phyloP scores from a whole-genome alignment of 2,329 filamentous ascomycete genomes.

The Fusarium verrucosum region DNA sequence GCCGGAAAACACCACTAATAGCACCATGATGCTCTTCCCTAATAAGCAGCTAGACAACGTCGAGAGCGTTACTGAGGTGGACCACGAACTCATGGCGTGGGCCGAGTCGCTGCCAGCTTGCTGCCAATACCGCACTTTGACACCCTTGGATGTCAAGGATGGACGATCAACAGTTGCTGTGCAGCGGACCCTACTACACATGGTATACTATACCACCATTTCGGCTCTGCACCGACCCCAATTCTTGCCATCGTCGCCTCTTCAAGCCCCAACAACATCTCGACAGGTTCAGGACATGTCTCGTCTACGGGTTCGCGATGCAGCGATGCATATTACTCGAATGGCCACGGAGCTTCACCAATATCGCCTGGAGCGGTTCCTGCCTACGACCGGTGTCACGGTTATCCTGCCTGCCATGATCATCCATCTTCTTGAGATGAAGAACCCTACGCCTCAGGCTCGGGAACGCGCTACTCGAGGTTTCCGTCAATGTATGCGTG shows the following conservation, averaged over 20 bases:
- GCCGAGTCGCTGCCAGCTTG: conserved; percentile 73
- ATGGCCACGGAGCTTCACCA: conserved; percentile 82
- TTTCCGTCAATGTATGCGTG: conserved; percentile 91
- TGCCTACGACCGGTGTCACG: conserved; percentile 90
- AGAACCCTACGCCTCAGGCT: conserved; percentile 77
- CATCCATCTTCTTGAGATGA: conserved; percentile 92
- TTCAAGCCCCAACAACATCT: conserved; percentile 61
- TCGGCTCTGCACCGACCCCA: conserved; percentile 92
- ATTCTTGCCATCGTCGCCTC: conserved; percentile 78
- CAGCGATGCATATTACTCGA: conserved; percentile 84
- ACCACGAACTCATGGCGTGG: conserved; percentile 83
- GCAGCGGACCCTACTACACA: conserved; percentile 87
- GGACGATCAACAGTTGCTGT: conserved; percentile 70
- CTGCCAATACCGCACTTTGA: conserved; percentile 72
- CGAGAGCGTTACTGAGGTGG: conserved; percentile 80
- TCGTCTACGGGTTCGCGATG: conserved; percentile 81
- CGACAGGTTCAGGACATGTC: conserved; percentile 84
- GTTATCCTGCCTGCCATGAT: conserved; percentile 93
- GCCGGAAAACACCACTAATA: conserved; percentile 77
- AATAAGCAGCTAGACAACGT: conserved; percentile 87
- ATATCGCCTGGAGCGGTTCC: conserved; percentile 76
- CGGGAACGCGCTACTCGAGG: conserved; percentile 78
- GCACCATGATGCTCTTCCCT: conserved; percentile 88
- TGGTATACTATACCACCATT: conserved; percentile 92
- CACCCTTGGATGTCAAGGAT: conserved; percentile 64